Percentiles rank a stretch among this genome's conserved stretches.
phyloP scores from a whole-genome alignment of 306 rosid genomes.

The Cucumis cinereus region DNA sequence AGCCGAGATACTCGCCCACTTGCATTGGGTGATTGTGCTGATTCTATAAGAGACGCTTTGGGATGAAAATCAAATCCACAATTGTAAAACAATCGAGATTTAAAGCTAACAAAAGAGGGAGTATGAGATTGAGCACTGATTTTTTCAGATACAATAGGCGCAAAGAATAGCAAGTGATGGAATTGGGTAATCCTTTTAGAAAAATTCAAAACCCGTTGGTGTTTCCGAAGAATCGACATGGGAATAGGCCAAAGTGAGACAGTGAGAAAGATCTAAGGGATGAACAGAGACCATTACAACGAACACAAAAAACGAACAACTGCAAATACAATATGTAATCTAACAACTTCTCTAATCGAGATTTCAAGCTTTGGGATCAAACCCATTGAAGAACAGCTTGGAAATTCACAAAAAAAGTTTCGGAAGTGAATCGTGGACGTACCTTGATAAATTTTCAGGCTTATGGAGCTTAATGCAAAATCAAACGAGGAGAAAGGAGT shows the following conservation, averaged over 20 bases:
- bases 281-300: background rate
- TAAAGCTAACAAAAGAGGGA: constrained; percentile 15
- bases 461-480: background rate
- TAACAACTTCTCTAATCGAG: background rate
- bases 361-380: background rate
- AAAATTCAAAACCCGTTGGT: constrained; percentile 7
- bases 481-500: background rate
- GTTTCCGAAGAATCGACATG: constrained; percentile 17
- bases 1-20: constrained; percentile 19
- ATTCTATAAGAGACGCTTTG: background rate
- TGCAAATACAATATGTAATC: background rate
- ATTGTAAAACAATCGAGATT: constrained; percentile 12
- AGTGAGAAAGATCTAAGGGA: background rate
- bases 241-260: background rate
- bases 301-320: background rate
- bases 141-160: constrained; percentile 11
- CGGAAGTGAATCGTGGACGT: background rate
- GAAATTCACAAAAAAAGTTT: background rate
- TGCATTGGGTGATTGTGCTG: constrained; percentile 1
- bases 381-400: background rate
- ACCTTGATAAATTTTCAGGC: background rate
- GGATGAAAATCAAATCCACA: constrained; percentile 11
- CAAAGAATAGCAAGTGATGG: constrained; percentile 13
- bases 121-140: constrained; percentile 19
- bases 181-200: constrained; percentile 24